phyloP scores from a whole-genome alignment of 2,329 filamentous ascomycete species.

The Hawksworthiomyces lignivorus region DNA sequence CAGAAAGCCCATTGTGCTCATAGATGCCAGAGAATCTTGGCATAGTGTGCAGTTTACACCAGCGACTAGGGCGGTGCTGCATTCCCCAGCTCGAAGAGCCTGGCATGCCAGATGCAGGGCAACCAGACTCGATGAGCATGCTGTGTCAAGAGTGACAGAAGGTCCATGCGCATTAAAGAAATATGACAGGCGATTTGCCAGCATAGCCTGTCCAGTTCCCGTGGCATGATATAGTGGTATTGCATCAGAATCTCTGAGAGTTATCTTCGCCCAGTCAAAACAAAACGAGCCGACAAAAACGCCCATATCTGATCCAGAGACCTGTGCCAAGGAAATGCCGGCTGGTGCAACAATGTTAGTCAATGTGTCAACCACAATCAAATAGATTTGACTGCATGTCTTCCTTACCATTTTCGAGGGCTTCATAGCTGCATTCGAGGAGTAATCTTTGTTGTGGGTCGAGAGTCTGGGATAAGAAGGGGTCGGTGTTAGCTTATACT shows the following conservation, averaged over 20 bases:
- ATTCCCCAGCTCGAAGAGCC: conserved; percentile 16
- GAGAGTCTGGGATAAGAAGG: too few relatives aligned
- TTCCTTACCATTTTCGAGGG: conserved; percentile 17
- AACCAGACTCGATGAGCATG: conserved; percentile 33
- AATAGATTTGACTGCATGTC: too few relatives aligned
- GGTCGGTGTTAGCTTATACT: too few relatives aligned
- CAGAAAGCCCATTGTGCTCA: conserved; percentile 45
- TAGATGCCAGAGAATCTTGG: conserved; percentile 24
- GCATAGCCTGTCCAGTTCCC: conserved; percentile 26
- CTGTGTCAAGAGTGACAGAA: conserved; percentile 36
- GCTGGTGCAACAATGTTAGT: too few relatives aligned
- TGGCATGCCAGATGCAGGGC: conserved; percentile 33
- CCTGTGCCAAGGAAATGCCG: conserved; percentile 15
- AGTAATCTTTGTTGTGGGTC: conserved; percentile 17
- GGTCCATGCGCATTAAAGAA: conserved; percentile 34
- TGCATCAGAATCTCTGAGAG: conserved; percentile 17
- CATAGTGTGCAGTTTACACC: conserved; percentile 17
- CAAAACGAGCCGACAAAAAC: conserved; percentile 20
- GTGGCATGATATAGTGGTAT: conserved; percentile 25
- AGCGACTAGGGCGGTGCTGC: conserved; percentile 14
- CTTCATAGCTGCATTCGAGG: conserved; percentile 20
- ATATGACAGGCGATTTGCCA: conserved; percentile 33
- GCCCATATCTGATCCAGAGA: conserved; percentile 16
- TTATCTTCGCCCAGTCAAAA: conserved; percentile 21
- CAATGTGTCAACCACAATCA: too few relatives aligned